Evolutionary conservation across 2,329 filamentous ascomycete species (phyloP).

Genomic region (Colletotrichum noveboracense): DNA sequence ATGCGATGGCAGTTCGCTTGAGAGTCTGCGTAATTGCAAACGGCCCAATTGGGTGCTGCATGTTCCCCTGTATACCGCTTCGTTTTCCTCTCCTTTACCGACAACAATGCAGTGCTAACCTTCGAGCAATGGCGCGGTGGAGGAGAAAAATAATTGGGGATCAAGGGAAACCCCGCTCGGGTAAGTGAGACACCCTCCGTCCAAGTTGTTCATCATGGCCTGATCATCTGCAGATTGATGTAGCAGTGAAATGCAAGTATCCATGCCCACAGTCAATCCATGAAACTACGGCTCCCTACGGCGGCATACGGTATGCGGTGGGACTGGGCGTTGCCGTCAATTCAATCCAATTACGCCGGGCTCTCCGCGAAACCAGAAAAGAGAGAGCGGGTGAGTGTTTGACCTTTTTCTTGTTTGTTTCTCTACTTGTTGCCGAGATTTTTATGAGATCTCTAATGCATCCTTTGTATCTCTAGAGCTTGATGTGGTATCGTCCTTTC

Average conservation of each 20-base stretch:
- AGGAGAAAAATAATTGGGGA: neutral
- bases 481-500: neutral
- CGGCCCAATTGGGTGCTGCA: neutral
- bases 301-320: neutral
- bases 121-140: neutral
- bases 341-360: neutral
- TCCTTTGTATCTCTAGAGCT: slow-evolving; percentile 10
- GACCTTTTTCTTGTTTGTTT: neutral
- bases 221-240: slow-evolving; percentile 20
- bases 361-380: neutral
- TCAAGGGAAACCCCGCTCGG: slow-evolving; percentile 12
- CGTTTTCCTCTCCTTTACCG: neutral
- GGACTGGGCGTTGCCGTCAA: neutral
- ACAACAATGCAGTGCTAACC: neutral
- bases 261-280: neutral
- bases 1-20: neutral
- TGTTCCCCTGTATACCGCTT: neutral
- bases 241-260: slow-evolving; percentile 7
- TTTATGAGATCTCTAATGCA: slow-evolving; percentile 5
- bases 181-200: slow-evolving; percentile 10
- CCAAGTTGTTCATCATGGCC: slow-evolving; percentile 4
- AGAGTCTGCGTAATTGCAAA: neutral
- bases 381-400: neutral
- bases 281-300: neutral
- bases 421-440: neutral